phyloP scores from a whole-genome alignment of 805 yeast genomes.

The Yamadazyma sp. region DNA sequence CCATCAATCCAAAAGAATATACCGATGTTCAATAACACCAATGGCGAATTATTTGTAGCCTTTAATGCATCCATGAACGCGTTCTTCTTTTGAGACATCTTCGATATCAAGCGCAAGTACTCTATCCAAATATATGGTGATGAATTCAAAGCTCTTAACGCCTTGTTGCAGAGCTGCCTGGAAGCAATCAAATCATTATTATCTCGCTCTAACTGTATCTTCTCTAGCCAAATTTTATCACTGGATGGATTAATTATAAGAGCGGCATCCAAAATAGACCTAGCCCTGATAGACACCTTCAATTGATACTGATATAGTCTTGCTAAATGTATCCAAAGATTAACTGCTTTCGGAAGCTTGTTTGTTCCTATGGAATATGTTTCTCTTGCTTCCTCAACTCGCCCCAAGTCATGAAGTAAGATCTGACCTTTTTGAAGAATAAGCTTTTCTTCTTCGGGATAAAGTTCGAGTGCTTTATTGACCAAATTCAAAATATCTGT shows the following conservation, averaged over 20 bases:
- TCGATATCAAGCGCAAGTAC: conserved; percentile 47
- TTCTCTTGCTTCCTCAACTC: conserved; percentile 43
- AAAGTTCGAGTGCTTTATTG: conserved; percentile 48
- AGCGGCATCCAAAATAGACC: conserved; percentile 72
- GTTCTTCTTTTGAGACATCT: conserved; percentile 53
- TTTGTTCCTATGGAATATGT: conserved; percentile 50
- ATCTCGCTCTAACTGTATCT: conserved; percentile 56
- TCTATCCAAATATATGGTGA: conserved; percentile 68
- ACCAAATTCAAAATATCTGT: conserved; percentile 22
- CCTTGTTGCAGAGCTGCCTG: conserved; percentile 53
- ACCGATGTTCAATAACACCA: conserved; percentile 65
- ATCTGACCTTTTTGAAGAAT: conserved; percentile 63
- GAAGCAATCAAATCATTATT: conserved; percentile 53
- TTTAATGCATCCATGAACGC: conserved; percentile 70
- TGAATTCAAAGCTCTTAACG: conserved; percentile 55
- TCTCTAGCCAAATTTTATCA: conserved; percentile 58
- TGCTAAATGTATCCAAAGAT: conserved; percentile 58
- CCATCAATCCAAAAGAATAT: conserved; percentile 64
- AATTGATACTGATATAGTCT: conserved; percentile 43
- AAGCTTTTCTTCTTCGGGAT: conserved; percentile 52
- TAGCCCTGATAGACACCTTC: conserved; percentile 53
- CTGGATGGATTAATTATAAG: conserved; percentile 48
- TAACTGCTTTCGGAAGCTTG: conserved; percentile 40
- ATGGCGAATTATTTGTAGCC: conserved; percentile 58
- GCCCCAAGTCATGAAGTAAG: conserved; percentile 32